phyloP scores from a whole-genome alignment of 192 early-diverging fungal species.

The Podila verticillata region DNA sequence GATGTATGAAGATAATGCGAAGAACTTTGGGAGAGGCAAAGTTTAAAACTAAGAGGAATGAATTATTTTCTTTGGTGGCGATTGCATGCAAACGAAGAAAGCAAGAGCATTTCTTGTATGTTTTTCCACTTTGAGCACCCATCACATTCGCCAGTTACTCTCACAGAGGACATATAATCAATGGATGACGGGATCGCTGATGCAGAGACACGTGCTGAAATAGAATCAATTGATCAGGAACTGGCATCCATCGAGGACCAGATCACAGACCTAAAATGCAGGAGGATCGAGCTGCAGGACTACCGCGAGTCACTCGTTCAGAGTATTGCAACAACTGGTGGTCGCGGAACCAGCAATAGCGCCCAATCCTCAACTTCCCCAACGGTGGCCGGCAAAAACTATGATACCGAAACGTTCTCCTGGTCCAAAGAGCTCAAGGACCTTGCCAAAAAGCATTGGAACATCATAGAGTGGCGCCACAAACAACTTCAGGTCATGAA shows the following conservation, averaged over 20 bases:
- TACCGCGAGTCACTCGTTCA: slow-evolving; percentile 23
- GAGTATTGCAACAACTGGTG: background rate
- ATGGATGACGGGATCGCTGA: background rate
- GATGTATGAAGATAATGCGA: background rate
- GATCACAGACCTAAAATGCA: slow-evolving; percentile 25
- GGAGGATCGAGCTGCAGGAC: slow-evolving; percentile 24
- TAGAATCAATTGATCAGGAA: slow-evolving; percentile 28
- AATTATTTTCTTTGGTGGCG: background rate
- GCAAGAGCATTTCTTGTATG: too few species aligned
- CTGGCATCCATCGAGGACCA: slow-evolving; percentile 23
- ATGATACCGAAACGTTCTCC: slow-evolving; percentile 53
- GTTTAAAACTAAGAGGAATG: background rate
- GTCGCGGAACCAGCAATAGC: background rate
- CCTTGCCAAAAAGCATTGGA: slow-evolving; percentile 55
- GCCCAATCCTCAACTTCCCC: background rate
- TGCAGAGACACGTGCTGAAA: slow-evolving; percentile 13
- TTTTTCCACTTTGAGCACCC: too few species aligned
- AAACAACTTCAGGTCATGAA: slow-evolving; percentile 93
- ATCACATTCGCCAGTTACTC: background rate
- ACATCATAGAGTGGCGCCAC: slow-evolving; percentile 62
- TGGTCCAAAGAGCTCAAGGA: slow-evolving; percentile 59
- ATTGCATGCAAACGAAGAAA: background rate
- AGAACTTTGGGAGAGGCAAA: background rate
- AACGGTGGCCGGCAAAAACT: slow-evolving; percentile 28
- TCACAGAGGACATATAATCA: background rate